phyloP scores from a whole-genome alignment of 192 early-diverging fungal genomes.

The Backusella sp. region DNA sequence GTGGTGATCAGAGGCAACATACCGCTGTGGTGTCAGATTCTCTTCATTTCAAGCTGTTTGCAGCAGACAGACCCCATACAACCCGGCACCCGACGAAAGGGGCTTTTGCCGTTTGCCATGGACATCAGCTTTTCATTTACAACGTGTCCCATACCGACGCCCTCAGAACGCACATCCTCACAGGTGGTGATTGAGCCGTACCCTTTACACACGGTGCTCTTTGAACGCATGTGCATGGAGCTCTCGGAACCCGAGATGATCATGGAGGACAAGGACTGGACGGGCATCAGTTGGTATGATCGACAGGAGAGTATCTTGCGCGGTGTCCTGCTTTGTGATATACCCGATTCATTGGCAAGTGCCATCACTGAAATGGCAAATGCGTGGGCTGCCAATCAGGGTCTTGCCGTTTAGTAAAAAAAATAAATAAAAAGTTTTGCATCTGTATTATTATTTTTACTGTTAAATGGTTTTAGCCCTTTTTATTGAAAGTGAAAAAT shows the following conservation, averaged over 20 bases:
- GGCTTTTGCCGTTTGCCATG: constrained; percentile 1
- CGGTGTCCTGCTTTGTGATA: neutral
- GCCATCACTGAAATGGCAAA: neutral
- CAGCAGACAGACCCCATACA: neutral
- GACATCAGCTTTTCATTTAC: neutral
- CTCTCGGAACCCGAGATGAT: neutral
- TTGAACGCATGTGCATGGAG: neutral
- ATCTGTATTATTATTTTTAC: too few relatives aligned
- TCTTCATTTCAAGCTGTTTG: neutral
- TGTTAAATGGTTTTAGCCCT: too few relatives aligned
- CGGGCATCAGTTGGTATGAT: neutral
- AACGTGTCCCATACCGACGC: neutral
- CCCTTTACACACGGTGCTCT: neutral
- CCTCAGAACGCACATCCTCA: neutral
- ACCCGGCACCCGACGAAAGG: neutral
- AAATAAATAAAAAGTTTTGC: neutral
- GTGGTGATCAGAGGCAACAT: neutral
- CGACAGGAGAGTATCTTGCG: neutral
- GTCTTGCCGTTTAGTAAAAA: neutral
- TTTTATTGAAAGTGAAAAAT: too few relatives aligned
- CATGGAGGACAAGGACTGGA: neutral
- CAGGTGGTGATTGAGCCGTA: neutral
- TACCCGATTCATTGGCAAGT: neutral
- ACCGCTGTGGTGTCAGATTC: constrained; percentile 1
- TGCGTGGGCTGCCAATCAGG: constrained; percentile 2